phyloP scores from a whole-genome alignment of 495 filamentous ascomycete genomes.

The Penicillium arizonense region DNA sequence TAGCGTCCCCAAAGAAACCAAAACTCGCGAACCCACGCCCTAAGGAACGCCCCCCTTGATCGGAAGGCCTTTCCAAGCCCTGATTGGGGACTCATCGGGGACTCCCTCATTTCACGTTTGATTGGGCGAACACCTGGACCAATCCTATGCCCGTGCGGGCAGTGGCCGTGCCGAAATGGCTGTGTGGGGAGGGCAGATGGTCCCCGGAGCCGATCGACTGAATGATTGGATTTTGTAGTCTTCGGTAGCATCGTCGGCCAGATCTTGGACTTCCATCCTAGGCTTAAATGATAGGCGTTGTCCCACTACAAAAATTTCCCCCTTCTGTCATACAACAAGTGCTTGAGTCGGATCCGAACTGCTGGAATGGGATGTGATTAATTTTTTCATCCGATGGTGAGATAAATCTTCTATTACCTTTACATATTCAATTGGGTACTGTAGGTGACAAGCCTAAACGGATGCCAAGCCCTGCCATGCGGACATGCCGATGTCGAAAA shows the following conservation, averaged over 20 bases:
- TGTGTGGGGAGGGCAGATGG: slow-evolving; percentile 9
- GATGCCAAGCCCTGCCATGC: neutral
- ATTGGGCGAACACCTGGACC: slow-evolving; percentile 6
- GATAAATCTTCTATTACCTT: no score
- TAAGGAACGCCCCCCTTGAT: slow-evolving; percentile 8
- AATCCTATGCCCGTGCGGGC: slow-evolving; percentile 10
- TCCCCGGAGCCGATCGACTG: slow-evolving; percentile 11
- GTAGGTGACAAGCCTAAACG: neutral
- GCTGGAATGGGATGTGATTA: no score
- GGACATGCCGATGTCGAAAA: slow-evolving; percentile 3
- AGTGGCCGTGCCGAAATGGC: slow-evolving; percentile 10
- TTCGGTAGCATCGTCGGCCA: neutral
- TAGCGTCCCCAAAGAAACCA: slow-evolving; percentile 6
- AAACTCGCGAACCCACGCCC: slow-evolving; percentile 17
- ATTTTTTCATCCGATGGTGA: neutral
- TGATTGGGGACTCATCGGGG: slow-evolving; percentile 13
- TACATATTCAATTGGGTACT: neutral
- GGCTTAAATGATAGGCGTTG: no score
- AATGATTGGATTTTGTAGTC: slow-evolving; percentile 2
- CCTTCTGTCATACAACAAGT: no score
- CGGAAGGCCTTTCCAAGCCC: slow-evolving; percentile 2
- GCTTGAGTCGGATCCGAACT: no score
- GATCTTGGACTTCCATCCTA: no score
- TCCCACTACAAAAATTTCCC: no score
- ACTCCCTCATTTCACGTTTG: slow-evolving; percentile 14